Conservation (phyloP, 495 filamentous ascomycete species). For the Hyaloscypha variabilis region DNA sequence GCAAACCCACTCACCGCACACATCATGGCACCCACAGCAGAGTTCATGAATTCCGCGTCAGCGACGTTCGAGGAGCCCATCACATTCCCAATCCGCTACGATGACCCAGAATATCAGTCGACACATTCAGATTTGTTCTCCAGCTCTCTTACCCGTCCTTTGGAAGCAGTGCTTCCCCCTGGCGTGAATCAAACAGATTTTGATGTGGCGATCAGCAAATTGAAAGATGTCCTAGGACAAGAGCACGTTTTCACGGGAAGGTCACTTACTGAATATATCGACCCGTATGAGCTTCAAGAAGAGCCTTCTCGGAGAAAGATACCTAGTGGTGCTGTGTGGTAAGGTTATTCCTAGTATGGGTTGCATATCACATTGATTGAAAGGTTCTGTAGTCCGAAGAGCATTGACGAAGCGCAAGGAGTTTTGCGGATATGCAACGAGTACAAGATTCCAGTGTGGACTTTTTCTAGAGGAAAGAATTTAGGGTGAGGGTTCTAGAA, state of each 20-base stretch:
- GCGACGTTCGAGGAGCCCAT: too few relatives aligned
- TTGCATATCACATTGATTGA: neutral
- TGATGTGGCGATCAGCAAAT: constrained; percentile 33
- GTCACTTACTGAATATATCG: constrained; percentile 45
- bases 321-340: constrained; percentile 46
- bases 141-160: neutral
- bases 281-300: constrained; percentile 45
- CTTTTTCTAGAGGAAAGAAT: neutral
- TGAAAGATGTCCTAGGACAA: constrained; percentile 35
- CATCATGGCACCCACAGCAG: too few relatives aligned
- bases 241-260: constrained; percentile 40
- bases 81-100: neutral
- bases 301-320: constrained; percentile 34
- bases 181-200: constrained; percentile 41
- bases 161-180: constrained; percentile 39
- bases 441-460: neutral
- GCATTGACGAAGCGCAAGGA: neutral
- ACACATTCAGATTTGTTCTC: neutral
- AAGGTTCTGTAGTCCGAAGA: neutral
- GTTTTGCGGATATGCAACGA: neutral
- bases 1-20: too few relatives aligned
- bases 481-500: neutral
- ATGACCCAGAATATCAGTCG: neutral
- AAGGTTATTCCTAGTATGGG: constrained; percentile 5
- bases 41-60: too few relatives aligned